A percentile compares a stretch with the other conserved stretches of the same genome.
These are phyloP conservation scores for Hortiboletus campestris DNA, from an alignment of 768 basidiomycete species.

Conservation along the genomic window DNA sequence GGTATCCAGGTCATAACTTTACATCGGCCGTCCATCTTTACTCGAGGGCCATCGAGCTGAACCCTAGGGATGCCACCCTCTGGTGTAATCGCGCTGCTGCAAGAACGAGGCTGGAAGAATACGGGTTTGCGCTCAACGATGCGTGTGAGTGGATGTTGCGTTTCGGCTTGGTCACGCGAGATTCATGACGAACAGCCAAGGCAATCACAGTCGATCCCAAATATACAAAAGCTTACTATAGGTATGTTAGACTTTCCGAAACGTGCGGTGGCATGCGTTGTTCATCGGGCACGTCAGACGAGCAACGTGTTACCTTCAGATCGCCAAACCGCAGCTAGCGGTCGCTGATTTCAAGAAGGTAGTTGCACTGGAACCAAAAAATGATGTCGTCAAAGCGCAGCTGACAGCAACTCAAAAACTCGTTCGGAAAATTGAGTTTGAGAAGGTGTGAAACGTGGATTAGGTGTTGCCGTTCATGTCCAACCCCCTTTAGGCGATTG, in stretches of 20 bases:
- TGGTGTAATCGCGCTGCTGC: constrained; percentile 96
- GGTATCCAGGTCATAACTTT: constrained; percentile 66
- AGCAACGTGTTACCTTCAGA: constrained; percentile 87
- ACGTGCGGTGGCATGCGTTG: neutral
- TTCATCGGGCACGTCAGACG: constrained; percentile 48
- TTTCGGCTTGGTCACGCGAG: constrained; percentile 11
- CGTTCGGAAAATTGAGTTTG: constrained; percentile 85
- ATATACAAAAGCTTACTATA: constrained; percentile 88
- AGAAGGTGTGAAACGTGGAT: constrained; percentile 56
- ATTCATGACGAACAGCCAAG: constrained; percentile 48
- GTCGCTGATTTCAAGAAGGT: constrained; percentile 87
- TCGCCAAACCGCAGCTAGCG: constrained; percentile 82
- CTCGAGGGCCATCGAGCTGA: constrained; percentile 78
- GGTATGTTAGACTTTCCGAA: constrained; percentile 41
- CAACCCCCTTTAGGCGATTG: constrained; percentile 66
- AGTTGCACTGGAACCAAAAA: constrained; percentile 79
- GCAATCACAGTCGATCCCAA: constrained; percentile 86
- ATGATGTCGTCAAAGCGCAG: constrained; percentile 76
- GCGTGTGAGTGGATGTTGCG: constrained; percentile 56
- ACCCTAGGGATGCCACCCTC: constrained; percentile 83
- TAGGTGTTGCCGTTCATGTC: neutral
- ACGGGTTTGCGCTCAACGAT: constrained; percentile 88
- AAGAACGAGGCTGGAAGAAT: constrained; percentile 90
- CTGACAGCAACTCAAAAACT: constrained; percentile 89
- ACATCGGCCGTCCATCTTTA: constrained; percentile 75